Base-by-base conservation (phyloP, 495 filamentous ascomycete genomes). In the Corynascus novoguineensis region DNA sequence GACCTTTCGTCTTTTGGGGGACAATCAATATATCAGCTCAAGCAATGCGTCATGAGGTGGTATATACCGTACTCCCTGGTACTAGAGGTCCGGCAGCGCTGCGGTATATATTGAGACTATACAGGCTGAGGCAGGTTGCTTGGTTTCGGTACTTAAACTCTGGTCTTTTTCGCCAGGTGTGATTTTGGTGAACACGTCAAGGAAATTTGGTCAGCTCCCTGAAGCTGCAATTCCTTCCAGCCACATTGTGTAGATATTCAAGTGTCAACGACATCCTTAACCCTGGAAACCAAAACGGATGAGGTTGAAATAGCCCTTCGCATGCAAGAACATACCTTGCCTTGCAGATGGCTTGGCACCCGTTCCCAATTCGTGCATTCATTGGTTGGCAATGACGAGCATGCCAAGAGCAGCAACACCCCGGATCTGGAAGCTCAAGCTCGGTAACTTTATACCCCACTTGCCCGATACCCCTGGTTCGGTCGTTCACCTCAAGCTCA, bases 341-440 rank as follows among this genome's bases (percentile, higher is more conserved):
- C 11, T 19, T 24, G 51, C 24, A 44, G 17, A 38, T 29, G 27
- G 38, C 38, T 54, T 54, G 38, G 51, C 51, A 51, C 21, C 32
- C 48, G 21, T 8, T 31, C 31, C 22, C 14, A n/a, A 53, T 41
- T 15, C 31, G 0, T 22, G 22, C 24, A 17, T 4, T 35, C 21
- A 45, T 51, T 58, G 38, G 55, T 9, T 29, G 4, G 12, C 9
- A 29, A 52, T 51, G 48, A 56, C 45, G 44, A 46, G 14, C 46
- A 58, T 46, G 55, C 55, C 55, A 58, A 58, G 47, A 21, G 38
- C 22, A 9, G 34, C 46, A 15, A 9, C 31, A n/a, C n/a, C 14
- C 55, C 40, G 22, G 19, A 50, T 34, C 35, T 11, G 55, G 44
- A 24, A 35, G n/a, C 9, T 35, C 22, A 48, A 41, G 53, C 45